phyloP scores from a whole-genome alignment of 441 rosid genomes.

The Brassica hybrid region DNA sequence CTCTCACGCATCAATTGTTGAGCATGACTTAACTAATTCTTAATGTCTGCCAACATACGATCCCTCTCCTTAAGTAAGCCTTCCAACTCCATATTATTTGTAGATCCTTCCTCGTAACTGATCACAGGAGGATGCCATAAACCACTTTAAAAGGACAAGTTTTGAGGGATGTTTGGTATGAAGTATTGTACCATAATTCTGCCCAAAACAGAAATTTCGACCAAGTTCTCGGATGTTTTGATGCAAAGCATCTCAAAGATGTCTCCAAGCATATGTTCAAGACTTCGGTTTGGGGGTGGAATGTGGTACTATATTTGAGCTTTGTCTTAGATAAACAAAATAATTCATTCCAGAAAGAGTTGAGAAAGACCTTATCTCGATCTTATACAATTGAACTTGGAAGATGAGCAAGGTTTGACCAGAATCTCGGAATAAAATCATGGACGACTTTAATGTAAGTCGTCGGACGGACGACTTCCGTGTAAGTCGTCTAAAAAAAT shows the following conservation, averaged over 20 bases:
- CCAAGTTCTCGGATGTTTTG: background rate
- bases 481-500: too few relatives aligned
- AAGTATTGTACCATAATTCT: background rate
- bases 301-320: background rate
- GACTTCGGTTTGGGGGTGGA: background rate
- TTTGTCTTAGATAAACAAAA: background rate
- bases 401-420: too few relatives aligned
- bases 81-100: background rate
- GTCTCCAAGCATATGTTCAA: background rate
- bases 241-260: background rate
- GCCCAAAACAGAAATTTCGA: background rate
- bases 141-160: background rate
- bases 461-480: too few relatives aligned
- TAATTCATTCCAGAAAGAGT: background rate
- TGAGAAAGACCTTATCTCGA: background rate
- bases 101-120: background rate
- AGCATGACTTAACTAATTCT: background rate
- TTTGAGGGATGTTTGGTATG: background rate
- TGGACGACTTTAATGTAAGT: too few relatives aligned
- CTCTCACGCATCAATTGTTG: background rate
- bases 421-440: too few relatives aligned
- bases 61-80: background rate
- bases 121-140: background rate
- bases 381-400: background rate
- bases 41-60: background rate